Evolutionary conservation across 371 early-diverging fungal genomes (phyloP), one percentile per base, ranked within the genome.

Genomic region (Apophysomyces trapeziformis): DNA sequence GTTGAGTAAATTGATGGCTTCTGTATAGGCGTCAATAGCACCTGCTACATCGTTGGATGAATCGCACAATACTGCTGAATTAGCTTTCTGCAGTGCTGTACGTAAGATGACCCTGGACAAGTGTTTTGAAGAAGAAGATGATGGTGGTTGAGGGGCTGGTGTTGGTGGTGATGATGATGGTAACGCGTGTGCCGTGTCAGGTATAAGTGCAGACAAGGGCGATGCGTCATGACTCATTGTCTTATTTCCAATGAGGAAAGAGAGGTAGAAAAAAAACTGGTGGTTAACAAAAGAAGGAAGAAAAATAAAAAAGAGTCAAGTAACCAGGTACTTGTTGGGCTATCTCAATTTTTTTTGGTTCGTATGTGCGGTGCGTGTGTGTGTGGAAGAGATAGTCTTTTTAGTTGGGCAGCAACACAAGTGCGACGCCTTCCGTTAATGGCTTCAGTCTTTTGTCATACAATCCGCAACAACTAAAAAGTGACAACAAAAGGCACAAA

Each of bases 31-130:
- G 32, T 69, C 76, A 47, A 83, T 74, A 14, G 83, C 83, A 7
- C 80, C 80, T 13, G 68, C 37, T 8, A 80, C 74, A 61, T 83
- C 75, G 60, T 80, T 83, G 9, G 70, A 70, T 14, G 75, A 72
- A 66, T 83, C 83, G 63, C 76, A 77, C 41, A 77, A 69, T 18
- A 83, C 83, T 26, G 83, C 83, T 4, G 67, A 64, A 61, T 83
- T 80, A 5, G 83, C 83, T 60, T 77, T 78, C 65, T 78, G 78
- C 46, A 83, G 66, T 7, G 83, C 83, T 14, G 79, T 71, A 37
- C 75, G 72, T 44, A 83, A 57, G 57, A 80, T 75, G 46, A 71
- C 68, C 67, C 77, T 80, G 4, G 79, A 79, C 38, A 73, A 43
- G 63, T 77, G 77, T 45, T 72, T 74, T 21, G 72, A 38, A 45